Evolutionary conservation across 1,139 yeast species (phyloP), one percentile per base, ranked within the genome.

Genomic region (Scheffersomyces segobiensis): DNA sequence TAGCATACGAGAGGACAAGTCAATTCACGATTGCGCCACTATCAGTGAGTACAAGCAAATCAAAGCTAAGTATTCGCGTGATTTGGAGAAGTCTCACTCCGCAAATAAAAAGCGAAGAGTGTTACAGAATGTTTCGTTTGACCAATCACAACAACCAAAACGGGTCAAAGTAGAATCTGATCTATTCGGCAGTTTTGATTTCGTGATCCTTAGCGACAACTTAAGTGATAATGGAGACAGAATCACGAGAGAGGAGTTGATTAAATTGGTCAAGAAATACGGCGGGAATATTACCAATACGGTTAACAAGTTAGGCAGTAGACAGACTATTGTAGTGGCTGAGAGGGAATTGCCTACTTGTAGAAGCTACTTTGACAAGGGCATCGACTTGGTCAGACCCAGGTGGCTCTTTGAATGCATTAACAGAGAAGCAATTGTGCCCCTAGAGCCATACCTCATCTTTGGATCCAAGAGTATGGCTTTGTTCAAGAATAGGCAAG

Each of bases 381-480:
- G 87, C 0, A 82, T 79, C 63, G 91, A 88, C 65, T 77, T 93
- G 0, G 68, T 92, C 7, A 80, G 74, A 56, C 93, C 96, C 0
- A 71, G 72, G 20, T 95, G 97, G 97, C 70, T 92, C 7, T 75
- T 85, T 53, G 93, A 90, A 62, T 86, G 96, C 65, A 74, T 91
- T 3, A 66, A 72, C 17, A 71, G 77, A 21, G 66, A 72, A 0
- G 61, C 67, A 1, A 57, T 87, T 2, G 71, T 91, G 0, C 82
- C 81, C 1, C 64, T 89, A 12, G 97, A 91, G 64, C 89, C 91
- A 0, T 67, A 71, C 10, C 86, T 90, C 66, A 74, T 88, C 49
- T 79, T 83, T 53, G 63, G 62, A 47, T 65, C 74, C 50, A 57
- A 53, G 6, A 61, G 60, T 52, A 57, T 68, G 18, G 61, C 55